These are phyloP conservation scores for Leptosphaerulina australis DNA, from an alignment of 2,329 filamentous ascomycete species.

Conservation along the genomic window DNA sequence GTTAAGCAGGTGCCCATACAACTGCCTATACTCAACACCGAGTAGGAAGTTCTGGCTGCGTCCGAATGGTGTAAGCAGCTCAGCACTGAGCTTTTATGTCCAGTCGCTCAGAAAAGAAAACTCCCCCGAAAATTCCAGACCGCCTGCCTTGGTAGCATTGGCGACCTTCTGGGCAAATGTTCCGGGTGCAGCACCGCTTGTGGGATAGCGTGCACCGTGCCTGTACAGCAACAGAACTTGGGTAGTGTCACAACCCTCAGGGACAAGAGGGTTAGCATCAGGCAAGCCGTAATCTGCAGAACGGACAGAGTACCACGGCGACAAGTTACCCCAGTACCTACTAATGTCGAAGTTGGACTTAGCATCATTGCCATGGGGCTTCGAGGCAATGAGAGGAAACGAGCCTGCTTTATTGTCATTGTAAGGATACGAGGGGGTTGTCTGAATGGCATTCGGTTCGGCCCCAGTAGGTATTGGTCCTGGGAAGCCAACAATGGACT, in stretches of 20 bases:
- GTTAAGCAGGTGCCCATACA: slow-evolving; percentile 53
- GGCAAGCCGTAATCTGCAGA: slow-evolving; percentile 39
- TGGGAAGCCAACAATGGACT: slow-evolving; percentile 36
- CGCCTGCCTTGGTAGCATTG: slow-evolving; percentile 35
- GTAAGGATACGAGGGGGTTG: slow-evolving; percentile 38
- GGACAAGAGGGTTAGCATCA: slow-evolving; percentile 33
- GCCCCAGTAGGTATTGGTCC: slow-evolving; percentile 39
- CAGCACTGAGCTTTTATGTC: slow-evolving; percentile 41
- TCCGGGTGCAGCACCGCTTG: slow-evolving; percentile 31
- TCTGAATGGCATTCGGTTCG: slow-evolving; percentile 38
- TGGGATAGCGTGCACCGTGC: slow-evolving; percentile 41
- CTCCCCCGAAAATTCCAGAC: slow-evolving; percentile 35
- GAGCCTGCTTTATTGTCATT: slow-evolving; percentile 29
- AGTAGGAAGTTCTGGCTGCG: slow-evolving; percentile 50
- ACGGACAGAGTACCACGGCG: slow-evolving; percentile 38
- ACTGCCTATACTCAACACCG: slow-evolving; percentile 50
- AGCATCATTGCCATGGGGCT: slow-evolving; percentile 28
- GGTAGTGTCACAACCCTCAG: slow-evolving; percentile 36
- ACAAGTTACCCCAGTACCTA: slow-evolving; percentile 42
- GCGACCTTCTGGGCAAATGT: slow-evolving; percentile 35
- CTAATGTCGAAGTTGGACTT: slow-evolving; percentile 34
- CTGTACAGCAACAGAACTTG: slow-evolving; percentile 40
- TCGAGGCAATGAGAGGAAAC: slow-evolving; percentile 32
- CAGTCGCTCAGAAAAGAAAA: slow-evolving; percentile 34
- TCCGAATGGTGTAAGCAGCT: slow-evolving; percentile 40